A percentile compares a stretch with the other conserved stretches of the same genome.
Conservation (phyloP, 164 flowering plant genomes). For the Aristolochia contorta region DNA sequence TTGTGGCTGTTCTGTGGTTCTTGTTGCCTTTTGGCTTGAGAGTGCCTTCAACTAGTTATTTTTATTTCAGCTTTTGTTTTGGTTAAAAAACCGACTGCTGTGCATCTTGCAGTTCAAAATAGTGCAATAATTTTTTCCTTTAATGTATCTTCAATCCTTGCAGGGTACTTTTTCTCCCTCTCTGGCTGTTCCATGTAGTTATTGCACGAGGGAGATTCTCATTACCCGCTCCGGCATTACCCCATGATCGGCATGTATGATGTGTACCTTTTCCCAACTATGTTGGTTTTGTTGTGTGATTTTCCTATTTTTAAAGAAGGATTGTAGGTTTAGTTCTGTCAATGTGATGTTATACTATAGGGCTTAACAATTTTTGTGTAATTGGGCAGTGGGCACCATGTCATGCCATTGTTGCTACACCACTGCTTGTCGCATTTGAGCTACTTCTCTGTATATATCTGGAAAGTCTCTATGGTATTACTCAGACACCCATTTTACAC, state of each 20-base stretch:
- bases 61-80: too few relatives aligned
- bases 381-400: constrained; percentile 91
- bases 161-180: constrained; percentile 68
- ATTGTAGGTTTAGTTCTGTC: background rate
- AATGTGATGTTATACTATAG: background rate
- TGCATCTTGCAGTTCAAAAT: background rate
- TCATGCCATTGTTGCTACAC: constrained; percentile 79
- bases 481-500: background rate
- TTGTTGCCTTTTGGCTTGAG: too few relatives aligned
- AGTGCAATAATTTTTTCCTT: background rate
- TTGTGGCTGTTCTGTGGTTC: too few relatives aligned
- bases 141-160: constrained; percentile 9
- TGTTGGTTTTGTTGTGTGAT: background rate
- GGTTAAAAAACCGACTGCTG: too few relatives aligned
- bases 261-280: background rate
- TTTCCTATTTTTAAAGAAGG: background rate
- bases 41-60: too few relatives aligned
- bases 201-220: constrained; percentile 93
- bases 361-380: constrained; percentile 2
- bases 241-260: constrained; percentile 83
- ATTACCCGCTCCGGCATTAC: constrained; percentile 79
- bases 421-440: constrained; percentile 82
- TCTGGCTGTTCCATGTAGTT: constrained; percentile 79
- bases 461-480: constrained; percentile 65
- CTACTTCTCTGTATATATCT: constrained; percentile 85